Evolutionary conservation across 441 rosid species (phyloP).

Genomic region (Geranium incanum): DNA sequence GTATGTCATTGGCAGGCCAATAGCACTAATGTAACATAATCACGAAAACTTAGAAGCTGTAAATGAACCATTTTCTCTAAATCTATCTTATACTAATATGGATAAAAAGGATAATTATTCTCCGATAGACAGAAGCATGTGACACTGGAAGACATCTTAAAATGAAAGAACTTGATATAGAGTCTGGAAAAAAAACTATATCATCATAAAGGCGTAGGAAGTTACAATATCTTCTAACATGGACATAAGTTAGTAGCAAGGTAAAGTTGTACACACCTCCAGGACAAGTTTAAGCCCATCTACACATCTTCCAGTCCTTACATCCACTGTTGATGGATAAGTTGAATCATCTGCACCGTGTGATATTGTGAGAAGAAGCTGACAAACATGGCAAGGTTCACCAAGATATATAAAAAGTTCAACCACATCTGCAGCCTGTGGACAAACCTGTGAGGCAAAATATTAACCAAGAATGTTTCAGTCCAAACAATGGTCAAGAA

Average conservation of each 20-base stretch:
- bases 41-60: not conserved
- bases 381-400: slow-evolving; percentile 95
- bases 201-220: not conserved
- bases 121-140: not conserved
- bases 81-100: not conserved
- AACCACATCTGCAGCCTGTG: slow-evolving; percentile 72
- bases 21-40: not conserved
- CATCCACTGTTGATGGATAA: slow-evolving; percentile 76
- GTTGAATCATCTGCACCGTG: slow-evolving; percentile 93
- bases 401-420: slow-evolving; percentile 82
- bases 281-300: slow-evolving; percentile 78
- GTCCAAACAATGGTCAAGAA: slow-evolving; percentile 6
- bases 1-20: slow-evolving; percentile 2
- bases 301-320: slow-evolving; percentile 71
- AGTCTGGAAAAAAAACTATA: not conserved
- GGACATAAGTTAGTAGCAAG: slow-evolving; percentile 1
- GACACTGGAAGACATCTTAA: not conserved
- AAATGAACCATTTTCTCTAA: not conserved
- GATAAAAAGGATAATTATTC: not conserved
- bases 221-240: not conserved
- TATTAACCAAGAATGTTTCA: not conserved
- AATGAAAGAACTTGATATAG: not conserved
- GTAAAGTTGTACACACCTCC: slow-evolving; percentile 52
- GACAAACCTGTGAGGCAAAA: slow-evolving; percentile 59
- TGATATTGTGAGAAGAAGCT: slow-evolving; percentile 77